These are phyloP conservation scores for Amphicarpaea edgeworthii DNA, from an alignment of 306 rosid species.

Conservation along the genomic window DNA sequence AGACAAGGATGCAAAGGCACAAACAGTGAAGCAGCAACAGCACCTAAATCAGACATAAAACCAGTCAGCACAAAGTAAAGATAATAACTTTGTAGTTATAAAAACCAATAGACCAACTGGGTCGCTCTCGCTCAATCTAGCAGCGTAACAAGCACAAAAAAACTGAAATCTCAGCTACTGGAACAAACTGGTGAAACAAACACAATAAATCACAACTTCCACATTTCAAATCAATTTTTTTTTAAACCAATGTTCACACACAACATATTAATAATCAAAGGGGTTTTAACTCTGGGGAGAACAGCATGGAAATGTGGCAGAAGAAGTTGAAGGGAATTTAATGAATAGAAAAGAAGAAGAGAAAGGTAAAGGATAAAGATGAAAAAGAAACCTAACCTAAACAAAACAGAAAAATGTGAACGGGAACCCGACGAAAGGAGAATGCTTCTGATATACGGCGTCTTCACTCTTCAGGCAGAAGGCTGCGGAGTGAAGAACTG, in stretches of 20 bases:
- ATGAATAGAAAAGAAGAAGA: background rate
- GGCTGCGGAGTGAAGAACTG: slow-evolving; percentile 7
- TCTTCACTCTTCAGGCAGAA: background rate
- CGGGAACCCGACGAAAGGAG: background rate
- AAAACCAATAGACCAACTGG: slow-evolving; percentile 4
- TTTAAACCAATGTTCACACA: background rate
- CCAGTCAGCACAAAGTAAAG: slow-evolving; percentile 3
- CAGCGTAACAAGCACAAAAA: slow-evolving; percentile 10
- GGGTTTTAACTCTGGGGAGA: slow-evolving; percentile 5
- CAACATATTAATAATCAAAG: background rate
- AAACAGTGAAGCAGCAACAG: background rate
- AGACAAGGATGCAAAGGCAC: background rate
- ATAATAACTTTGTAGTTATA: background rate
- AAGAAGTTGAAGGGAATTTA: background rate
- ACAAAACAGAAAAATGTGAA: background rate
- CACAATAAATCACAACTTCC: background rate
- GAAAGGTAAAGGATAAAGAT: background rate
- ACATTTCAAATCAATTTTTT: background rate
- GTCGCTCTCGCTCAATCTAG: background rate
- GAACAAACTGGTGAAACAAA: background rate
- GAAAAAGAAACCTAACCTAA: slow-evolving; percentile 8
- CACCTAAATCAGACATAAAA: slow-evolving; percentile 19
- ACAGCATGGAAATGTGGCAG: background rate
- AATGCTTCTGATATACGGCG: slow-evolving; percentile 1
- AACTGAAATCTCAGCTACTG: slow-evolving; percentile 3